These are phyloP conservation scores for Scleromitrula shiraiana DNA, from an alignment of 2,329 filamentous ascomycete species.

Conservation along the genomic window DNA sequence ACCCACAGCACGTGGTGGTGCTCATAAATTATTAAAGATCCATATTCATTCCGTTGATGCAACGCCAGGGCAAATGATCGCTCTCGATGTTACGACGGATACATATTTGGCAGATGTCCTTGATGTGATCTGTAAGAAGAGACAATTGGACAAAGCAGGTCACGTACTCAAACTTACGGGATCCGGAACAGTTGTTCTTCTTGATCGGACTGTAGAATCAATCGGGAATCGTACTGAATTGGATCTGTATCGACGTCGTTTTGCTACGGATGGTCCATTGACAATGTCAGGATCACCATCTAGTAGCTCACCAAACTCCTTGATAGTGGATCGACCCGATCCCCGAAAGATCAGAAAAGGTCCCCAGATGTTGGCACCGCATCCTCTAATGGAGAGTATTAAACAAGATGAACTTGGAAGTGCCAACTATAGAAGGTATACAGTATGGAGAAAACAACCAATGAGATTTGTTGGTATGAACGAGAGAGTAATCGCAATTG, in stretches of 20 bases:
- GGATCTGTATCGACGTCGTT: slow-evolving; percentile 66
- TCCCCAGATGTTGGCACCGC: slow-evolving; percentile 46
- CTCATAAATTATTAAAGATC: slow-evolving; percentile 63
- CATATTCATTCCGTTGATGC: slow-evolving; percentile 64
- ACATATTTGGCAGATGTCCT: slow-evolving; percentile 78
- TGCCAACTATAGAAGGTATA: slow-evolving; percentile 65
- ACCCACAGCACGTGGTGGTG: slow-evolving; percentile 39
- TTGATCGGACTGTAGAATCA: slow-evolving; percentile 71
- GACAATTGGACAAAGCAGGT: slow-evolving; percentile 69
- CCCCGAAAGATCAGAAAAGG: slow-evolving; percentile 43
- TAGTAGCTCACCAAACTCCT: slow-evolving; percentile 57
- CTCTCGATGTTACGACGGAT: slow-evolving; percentile 69
- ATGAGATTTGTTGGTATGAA: slow-evolving; percentile 73
- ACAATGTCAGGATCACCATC: slow-evolving; percentile 62
- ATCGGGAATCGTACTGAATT: slow-evolving; percentile 68
- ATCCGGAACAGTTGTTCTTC: slow-evolving; percentile 65
- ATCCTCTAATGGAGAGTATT: slow-evolving; percentile 58
- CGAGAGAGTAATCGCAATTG: slow-evolving; percentile 69
- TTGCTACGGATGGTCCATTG: slow-evolving; percentile 65
- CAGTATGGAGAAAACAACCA: slow-evolving; percentile 73
- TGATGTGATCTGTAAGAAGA: slow-evolving; percentile 67
- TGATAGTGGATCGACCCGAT: slow-evolving; percentile 35
- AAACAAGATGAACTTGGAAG: slow-evolving; percentile 51
- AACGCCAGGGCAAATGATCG: slow-evolving; percentile 64
- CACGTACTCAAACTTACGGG: slow-evolving; percentile 72